Base-by-base conservation (phyloP, 2,329 filamentous ascomycete species). In the Fonsecaea pedrosoi region DNA sequence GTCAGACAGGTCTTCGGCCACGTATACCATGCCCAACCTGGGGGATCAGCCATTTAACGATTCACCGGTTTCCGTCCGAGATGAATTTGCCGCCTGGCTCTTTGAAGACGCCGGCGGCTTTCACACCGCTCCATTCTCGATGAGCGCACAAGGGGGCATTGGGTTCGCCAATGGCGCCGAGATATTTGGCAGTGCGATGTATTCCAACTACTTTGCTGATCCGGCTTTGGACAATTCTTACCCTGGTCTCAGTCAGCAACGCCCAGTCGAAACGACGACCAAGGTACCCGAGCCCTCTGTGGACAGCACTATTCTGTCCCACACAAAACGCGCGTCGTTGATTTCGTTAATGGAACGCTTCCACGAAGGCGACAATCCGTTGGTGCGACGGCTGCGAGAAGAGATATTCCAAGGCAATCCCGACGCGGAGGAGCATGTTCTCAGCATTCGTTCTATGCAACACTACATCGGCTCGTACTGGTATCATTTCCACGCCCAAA, bases 381-480 rank as follows among this genome's bases (percentile, higher is more conserved):
- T 90, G 0, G 84, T 90, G 21, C 87, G 90, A 69, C 89, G 89
- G 70, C 87, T 89, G 68, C 92, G 92, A 74, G 91, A 92, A 59
- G 86, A 85, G 59, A 86, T 97, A 37, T 81, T 96, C 64, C 88
- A 92, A 30, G 94, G 93, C 15, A 89, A 96, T 73, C 87, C 90
- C 61, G 87, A 88, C 64, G 81, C 84, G 55, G 81, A 85, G 56
- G 78, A 78, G 32, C 87, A 89, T 73, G 83, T 87, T 30, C 82
- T 98, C 69, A 96, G 94, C 77, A 85, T 93, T 73, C 88, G 90
- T 73, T 97, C 97, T 91, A 96, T 98, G 91, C 92, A 97, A 79
- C 90, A 89, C 3, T 98, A 97, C 75, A 92, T 96, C 71, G 86
- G 89, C 12, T 96, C 93, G 1, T 99, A 95, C 78, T 99, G 94